phyloP scores from a whole-genome alignment of 2,329 filamentous ascomycete genomes.

The Ceratocystis ficicola region DNA sequence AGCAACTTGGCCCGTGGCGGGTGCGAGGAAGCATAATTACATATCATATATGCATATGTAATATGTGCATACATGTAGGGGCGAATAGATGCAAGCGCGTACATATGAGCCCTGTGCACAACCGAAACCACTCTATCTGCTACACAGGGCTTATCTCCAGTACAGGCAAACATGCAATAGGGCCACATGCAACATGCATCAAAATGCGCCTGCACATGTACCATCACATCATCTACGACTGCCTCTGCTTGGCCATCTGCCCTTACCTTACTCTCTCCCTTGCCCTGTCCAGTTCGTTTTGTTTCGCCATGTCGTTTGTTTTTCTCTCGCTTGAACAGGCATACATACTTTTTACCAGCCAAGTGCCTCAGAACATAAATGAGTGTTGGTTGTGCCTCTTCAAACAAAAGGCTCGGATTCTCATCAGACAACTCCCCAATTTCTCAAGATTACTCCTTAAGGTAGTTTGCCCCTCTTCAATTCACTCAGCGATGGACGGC shows the following conservation, averaged over 20 bases:
- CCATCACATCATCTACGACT: neutral
- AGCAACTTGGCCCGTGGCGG: neutral
- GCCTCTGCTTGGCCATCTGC: neutral
- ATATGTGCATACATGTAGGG: neutral
- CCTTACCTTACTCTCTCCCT: neutral
- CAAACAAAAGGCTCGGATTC: no score
- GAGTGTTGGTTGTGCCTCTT: no score
- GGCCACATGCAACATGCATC: neutral
- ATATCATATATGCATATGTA: neutral
- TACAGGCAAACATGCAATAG: neutral
- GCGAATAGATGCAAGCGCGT: neutral
- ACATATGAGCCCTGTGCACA: neutral
- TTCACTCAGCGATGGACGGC: neutral
- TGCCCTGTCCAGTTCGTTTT: neutral
- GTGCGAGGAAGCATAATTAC: no score
- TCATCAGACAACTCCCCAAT: no score
- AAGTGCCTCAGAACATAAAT: neutral
- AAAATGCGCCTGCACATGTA: neutral
- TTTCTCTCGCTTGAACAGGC: neutral
- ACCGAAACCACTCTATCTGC: neutral
- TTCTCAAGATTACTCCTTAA: neutral
- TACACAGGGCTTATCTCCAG: neutral
- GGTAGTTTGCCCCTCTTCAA: neutral
- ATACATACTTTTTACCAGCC: neutral
- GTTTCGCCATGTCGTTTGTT: neutral